phyloP scores from a whole-genome alignment of 768 basidiomycete genomes.

The Mycena albidolilacea region DNA sequence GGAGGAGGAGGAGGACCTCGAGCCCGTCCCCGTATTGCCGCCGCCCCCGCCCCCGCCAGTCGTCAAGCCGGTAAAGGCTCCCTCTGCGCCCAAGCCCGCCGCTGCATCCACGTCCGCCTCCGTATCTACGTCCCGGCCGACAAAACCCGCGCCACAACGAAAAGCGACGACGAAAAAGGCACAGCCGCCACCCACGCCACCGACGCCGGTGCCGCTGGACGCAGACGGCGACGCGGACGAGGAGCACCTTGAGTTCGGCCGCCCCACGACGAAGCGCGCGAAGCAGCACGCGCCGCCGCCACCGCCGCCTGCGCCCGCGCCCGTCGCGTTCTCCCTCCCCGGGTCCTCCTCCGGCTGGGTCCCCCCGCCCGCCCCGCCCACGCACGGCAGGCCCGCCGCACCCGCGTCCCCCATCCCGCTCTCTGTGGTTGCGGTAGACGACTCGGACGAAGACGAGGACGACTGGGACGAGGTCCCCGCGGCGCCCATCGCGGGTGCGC shows the following conservation, averaged over 20 bases:
- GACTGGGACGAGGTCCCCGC: conserved; percentile 64
- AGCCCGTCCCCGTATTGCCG: conserved; percentile 41
- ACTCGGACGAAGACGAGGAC: conserved; percentile 60
- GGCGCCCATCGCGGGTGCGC: neutral
- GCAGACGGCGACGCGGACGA: conserved; percentile 47
- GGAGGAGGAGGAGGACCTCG: conserved; percentile 52
- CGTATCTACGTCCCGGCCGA: conserved; percentile 34
- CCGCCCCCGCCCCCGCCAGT: conserved; percentile 45
- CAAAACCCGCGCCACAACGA: conserved; percentile 38
- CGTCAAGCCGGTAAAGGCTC: conserved; percentile 44
- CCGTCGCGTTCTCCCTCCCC: conserved; percentile 42
- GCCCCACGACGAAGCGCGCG: conserved; percentile 45
- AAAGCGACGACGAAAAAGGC: conserved; percentile 38
- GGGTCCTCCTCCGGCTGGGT: conserved; percentile 36
- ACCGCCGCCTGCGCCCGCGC: conserved; percentile 44
- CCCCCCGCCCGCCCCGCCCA: conserved; percentile 36
- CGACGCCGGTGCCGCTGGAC: conserved; percentile 24
- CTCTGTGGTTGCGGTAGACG: conserved; percentile 32
- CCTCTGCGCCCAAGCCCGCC: conserved; percentile 44
- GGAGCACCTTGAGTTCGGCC: conserved; percentile 66
- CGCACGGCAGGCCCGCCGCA: conserved; percentile 40
- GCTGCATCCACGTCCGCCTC: neutral
- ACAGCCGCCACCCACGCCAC: conserved; percentile 39
- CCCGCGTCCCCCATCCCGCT: conserved; percentile 35
- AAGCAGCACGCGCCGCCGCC: conserved; percentile 37